Percentiles rank a stretch among this genome's conserved stretches.
Evolutionary conservation across 306 rosid species (phyloP).

Genomic region (Medicago truncatula): DNA sequence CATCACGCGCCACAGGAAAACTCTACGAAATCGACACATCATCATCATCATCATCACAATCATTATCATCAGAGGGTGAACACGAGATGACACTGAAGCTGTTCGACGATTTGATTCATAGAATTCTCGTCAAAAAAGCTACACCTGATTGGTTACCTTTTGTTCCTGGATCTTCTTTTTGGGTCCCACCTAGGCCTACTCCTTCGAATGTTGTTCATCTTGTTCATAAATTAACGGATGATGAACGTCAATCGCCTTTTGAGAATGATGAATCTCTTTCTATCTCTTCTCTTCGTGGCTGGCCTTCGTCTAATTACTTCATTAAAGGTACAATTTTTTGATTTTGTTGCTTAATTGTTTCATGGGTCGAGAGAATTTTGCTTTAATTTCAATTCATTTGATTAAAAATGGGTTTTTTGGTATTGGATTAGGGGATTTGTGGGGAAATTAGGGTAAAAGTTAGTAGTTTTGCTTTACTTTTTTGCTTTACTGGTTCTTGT

Average conservation of each 20-base stretch:
- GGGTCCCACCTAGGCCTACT: slow-evolving; percentile 79
- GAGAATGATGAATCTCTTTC: slow-evolving; percentile 60
- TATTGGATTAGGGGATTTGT: neutral
- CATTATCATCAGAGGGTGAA: slow-evolving; percentile 31
- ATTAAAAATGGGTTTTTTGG: neutral
- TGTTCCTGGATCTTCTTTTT: slow-evolving; percentile 83
- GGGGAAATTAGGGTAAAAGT: neutral
- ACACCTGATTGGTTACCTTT: slow-evolving; percentile 91
- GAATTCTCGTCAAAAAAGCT: slow-evolving; percentile 60
- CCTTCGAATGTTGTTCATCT: slow-evolving; percentile 54
- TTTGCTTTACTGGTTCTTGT: neutral
- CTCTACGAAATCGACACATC: slow-evolving; percentile 56
- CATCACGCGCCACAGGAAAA: slow-evolving; percentile 32
- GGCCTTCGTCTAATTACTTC: slow-evolving; percentile 65
- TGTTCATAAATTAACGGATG: slow-evolving; percentile 49
- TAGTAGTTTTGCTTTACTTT: too few relatives aligned
- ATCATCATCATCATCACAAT: slow-evolving; percentile 6
- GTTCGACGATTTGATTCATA: slow-evolving; percentile 72
- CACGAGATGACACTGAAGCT: slow-evolving; percentile 59
- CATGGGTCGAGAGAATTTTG: neutral
- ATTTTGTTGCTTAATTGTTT: neutral
- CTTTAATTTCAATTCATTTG: neutral
- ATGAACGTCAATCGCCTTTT: neutral
- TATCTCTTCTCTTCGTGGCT: slow-evolving; percentile 52
- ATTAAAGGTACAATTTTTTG: slow-evolving; percentile 40